These are phyloP conservation scores for Elongisporangium prolatum DNA, from an alignment of 352 stramenopile genomes.

Conservation along the genomic window DNA sequence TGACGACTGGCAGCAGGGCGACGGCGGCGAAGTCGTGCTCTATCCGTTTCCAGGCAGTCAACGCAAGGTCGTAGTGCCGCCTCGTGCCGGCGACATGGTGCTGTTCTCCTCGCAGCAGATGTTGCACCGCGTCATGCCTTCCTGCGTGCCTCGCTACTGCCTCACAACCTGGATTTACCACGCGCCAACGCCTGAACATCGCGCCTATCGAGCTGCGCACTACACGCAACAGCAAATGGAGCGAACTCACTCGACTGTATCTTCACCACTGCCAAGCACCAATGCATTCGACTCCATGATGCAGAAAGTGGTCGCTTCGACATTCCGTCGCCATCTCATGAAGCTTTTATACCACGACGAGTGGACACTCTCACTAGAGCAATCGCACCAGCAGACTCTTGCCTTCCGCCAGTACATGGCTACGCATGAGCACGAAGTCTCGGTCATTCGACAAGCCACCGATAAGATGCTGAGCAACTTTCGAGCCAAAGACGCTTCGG, in stretches of 20 bases:
- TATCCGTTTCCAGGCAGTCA: constrained; percentile 62
- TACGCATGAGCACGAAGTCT: constrained; percentile 50
- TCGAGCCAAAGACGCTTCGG: constrained; percentile 24
- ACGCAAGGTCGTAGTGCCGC: constrained; percentile 36
- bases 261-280: neutral
- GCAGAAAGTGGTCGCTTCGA: constrained; percentile 46
- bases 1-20: constrained; percentile 54
- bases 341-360: constrained; percentile 52
- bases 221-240: neutral
- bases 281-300: constrained; percentile 25
- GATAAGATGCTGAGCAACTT: constrained; percentile 61
- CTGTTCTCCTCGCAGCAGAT: constrained; percentile 79
- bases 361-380: constrained; percentile 48
- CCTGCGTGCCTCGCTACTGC: constrained; percentile 38
- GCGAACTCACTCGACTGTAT: neutral
- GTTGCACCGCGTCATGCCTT: constrained; percentile 68
- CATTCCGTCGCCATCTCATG: constrained; percentile 58
- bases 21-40: constrained; percentile 79
- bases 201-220: neutral
- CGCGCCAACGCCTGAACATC: constrained; percentile 5
- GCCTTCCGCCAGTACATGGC: constrained; percentile 58
- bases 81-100: constrained; percentile 62
- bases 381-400: constrained; percentile 47
- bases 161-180: constrained; percentile 77
- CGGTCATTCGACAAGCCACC: constrained; percentile 43